Evolutionary conservation across 208 protist genomes (phyloP).

Genomic region (Borovskyia barvae): DNA sequence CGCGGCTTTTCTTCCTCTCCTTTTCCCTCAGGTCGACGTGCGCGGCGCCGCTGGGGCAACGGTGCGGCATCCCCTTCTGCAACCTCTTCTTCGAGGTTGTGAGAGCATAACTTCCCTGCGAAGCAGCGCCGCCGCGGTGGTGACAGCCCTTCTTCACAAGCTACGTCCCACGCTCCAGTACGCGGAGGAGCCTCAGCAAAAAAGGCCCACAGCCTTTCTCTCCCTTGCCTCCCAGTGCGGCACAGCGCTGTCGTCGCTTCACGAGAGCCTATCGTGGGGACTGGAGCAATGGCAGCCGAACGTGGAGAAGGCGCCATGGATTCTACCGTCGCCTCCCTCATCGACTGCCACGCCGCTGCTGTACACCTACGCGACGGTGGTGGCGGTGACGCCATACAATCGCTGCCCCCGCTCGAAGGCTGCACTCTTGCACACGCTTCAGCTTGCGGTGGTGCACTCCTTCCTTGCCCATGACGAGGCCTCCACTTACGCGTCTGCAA

Average conservation of each 20-base stretch:
- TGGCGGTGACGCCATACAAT: conserved; percentile 67
- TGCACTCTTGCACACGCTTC: conserved; percentile 36
- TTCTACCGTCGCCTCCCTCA: background rate
- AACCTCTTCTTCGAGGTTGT: conserved; percentile 50
- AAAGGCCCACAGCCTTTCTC: conserved; percentile 65
- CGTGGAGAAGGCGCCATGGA: background rate
- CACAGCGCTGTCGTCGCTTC: conserved; percentile 41
- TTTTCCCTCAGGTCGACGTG: conserved; percentile 73
- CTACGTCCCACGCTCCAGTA: conserved; percentile 64
- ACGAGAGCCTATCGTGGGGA: conserved; percentile 59
- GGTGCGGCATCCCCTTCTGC: conserved; percentile 62
- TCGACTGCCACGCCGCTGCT: conserved; percentile 19
- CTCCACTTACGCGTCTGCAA: conserved; percentile 24
- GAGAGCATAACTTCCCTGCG: conserved; percentile 22
- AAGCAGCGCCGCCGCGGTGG: conserved; percentile 29
- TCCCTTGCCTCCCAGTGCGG: conserved; percentile 67
- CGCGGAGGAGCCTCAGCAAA: conserved; percentile 63
- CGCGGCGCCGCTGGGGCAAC: conserved; percentile 15
- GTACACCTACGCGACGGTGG: conserved; percentile 35
- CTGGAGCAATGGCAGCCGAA: conserved; percentile 10
- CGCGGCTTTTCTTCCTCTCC: conserved; percentile 44
- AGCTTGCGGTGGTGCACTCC: conserved; percentile 44
- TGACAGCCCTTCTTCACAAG: conserved; percentile 48
- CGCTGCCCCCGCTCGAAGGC: conserved; percentile 54
- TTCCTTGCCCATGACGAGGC: conserved; percentile 20